A percentile compares a stretch with the other conserved stretches of the same genome.
Conservation (phyloP, 2,329 filamentous ascomycete species). For the Basipetospora chlamydospora region DNA sequence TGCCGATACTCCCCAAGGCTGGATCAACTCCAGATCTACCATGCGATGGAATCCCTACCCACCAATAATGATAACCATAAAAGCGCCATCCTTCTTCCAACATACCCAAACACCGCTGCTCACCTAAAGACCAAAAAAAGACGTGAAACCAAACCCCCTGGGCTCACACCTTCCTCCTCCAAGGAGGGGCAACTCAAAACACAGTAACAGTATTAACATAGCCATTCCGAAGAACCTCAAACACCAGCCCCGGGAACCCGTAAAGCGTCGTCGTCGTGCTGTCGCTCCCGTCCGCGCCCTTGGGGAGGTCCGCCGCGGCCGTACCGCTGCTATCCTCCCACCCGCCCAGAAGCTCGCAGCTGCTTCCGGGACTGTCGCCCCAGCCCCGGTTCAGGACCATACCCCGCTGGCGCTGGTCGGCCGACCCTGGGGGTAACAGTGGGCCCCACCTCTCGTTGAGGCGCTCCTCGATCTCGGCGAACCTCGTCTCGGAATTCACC, state of each 20-base stretch:
- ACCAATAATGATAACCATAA: no score
- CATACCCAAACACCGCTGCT: no score
- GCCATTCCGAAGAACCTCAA: slow-evolving; percentile 90
- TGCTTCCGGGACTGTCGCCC: slow-evolving; percentile 83
- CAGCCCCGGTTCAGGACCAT: slow-evolving; percentile 88
- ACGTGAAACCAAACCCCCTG: no score
- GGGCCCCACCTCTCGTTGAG: slow-evolving; percentile 58
- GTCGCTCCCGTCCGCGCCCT: slow-evolving; percentile 37
- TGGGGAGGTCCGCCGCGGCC: slow-evolving; percentile 27
- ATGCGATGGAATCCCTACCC: no score
- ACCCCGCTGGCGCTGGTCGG: slow-evolving; percentile 40
- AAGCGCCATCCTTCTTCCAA: no score
- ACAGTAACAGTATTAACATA: slow-evolving; percentile 80
- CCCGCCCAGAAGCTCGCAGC: slow-evolving; percentile 68
- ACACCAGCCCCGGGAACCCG: slow-evolving; percentile 85
- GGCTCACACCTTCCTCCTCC: no score
- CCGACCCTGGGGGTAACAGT: slow-evolving; percentile 41
- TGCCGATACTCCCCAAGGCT: no score
- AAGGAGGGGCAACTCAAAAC: slow-evolving; percentile 57
- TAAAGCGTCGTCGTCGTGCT: slow-evolving; percentile 69
- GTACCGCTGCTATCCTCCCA: slow-evolving; percentile 59
- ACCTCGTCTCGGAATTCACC: slow-evolving; percentile 64
- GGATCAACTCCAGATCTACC: no score
- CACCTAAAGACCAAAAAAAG: not conserved
- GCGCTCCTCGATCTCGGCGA: slow-evolving; percentile 53